Percentiles rank a stretch among this genome's conserved stretches.
Evolutionary conservation across 805 yeast species (phyloP).

Genomic region (Cyberlindnera saturnus): DNA sequence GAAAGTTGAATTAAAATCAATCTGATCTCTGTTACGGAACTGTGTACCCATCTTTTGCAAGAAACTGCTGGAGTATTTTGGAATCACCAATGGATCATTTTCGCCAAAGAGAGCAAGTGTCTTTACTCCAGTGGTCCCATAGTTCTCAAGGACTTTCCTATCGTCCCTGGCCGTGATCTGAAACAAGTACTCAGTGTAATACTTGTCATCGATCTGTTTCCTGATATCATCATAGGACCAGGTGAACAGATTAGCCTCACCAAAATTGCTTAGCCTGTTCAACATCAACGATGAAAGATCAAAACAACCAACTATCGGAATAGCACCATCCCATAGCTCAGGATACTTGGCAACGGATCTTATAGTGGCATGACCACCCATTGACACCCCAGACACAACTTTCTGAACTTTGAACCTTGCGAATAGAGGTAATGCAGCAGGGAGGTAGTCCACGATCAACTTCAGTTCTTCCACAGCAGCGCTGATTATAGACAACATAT

Average conservation of each 20-base stretch:
- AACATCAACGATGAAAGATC: conserved; percentile 16
- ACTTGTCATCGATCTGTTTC: background rate
- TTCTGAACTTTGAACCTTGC: conserved; percentile 1
- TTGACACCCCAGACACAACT: conserved; percentile 18
- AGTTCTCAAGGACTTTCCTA: conserved; percentile 6
- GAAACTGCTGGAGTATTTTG: conserved; percentile 10
- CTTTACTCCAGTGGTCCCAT: conserved; percentile 5
- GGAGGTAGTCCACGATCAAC: conserved; percentile 14
- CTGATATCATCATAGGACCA: background rate
- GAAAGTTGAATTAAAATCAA: conserved; percentile 2
- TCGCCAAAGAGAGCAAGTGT: conserved; percentile 19
- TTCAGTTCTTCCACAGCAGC: conserved; percentile 16
- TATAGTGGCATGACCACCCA: conserved; percentile 21
- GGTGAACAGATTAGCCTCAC: background rate
- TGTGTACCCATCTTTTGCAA: conserved; percentile 2
- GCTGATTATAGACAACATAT: conserved; percentile 17
- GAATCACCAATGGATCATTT: conserved; percentile 11
- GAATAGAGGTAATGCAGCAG: conserved; percentile 7
- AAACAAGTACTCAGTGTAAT: conserved; percentile 9
- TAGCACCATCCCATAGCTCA: conserved; percentile 10
- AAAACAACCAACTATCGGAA: conserved; percentile 20
- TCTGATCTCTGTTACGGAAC: background rate
- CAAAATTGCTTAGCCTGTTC: conserved; percentile 8
- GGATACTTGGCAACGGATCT: conserved; percentile 12
- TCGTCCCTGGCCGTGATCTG: conserved; percentile 11